A percentile compares a stretch with the other conserved stretches of the same genome.
phyloP scores from a whole-genome alignment of 192 early-diverging fungal genomes.

The Chytriomyces sp. region DNA sequence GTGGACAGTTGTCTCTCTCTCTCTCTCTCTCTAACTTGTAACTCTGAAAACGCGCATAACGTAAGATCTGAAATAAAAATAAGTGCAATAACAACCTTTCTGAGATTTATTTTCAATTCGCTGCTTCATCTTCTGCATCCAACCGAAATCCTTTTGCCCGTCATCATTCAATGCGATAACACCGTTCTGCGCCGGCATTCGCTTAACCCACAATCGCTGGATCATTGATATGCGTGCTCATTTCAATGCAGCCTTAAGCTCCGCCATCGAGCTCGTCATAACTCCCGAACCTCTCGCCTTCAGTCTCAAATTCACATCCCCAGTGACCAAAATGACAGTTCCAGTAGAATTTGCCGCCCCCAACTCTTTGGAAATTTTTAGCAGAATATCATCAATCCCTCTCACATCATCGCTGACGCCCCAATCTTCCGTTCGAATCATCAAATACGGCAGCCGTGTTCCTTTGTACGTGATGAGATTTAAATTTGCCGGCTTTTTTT shows the following conservation, averaged over 20 bases:
- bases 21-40: too few relatives aligned
- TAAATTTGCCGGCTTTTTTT: slow-evolving; percentile 31
- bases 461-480: slow-evolving; percentile 45
- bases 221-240: too few relatives aligned
- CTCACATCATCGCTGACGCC: slow-evolving; percentile 21
- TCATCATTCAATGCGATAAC: too few relatives aligned
- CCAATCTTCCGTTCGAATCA: slow-evolving; percentile 51
- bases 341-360: not conserved
- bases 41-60: too few relatives aligned
- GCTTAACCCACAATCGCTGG: too few relatives aligned
- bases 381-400: slow-evolving; percentile 48
- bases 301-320: slow-evolving; percentile 52
- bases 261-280: slow-evolving; percentile 25
- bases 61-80: too few relatives aligned
- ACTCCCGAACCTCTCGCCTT: slow-evolving; percentile 48
- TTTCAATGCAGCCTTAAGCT: not conserved
- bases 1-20: too few relatives aligned
- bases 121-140: too few relatives aligned
- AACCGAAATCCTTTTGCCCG: too few relatives aligned
- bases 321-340: slow-evolving; percentile 46
- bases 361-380: slow-evolving; percentile 32
- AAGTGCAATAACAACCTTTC: too few relatives aligned
- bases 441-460: slow-evolving; percentile 40
- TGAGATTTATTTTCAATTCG: too few relatives aligned
- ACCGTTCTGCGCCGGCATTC: too few relatives aligned